Base-by-base conservation (phyloP, 2,329 filamentous ascomycete genomes). In the Colletotrichum siamense region DNA sequence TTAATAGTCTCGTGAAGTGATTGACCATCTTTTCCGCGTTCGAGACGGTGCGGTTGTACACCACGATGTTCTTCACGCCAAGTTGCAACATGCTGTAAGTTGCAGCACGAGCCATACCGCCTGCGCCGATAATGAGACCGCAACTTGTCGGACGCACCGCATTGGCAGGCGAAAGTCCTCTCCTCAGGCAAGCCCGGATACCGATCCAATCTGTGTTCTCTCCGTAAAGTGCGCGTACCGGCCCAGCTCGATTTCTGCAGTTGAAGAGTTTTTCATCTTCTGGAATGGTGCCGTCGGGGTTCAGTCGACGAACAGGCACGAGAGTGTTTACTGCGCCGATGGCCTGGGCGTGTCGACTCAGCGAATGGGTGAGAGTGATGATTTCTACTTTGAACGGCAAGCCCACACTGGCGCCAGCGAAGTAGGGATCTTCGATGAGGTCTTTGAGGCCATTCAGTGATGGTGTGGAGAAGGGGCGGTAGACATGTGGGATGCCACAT, bases 151-250 rank as follows among this genome's bases (percentile, higher is more conserved):
- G 86, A 5, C 91, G 88, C 0, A 94, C 89, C 3, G 91, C 91
- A 77, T 94, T 94, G 5, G 94, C 93, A 0, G 94, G 94, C 1
- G 94, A 95, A 3, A 96, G 86, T 3, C 94, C 94, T 36, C 94
- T 89, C 8, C 92, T 90, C 57, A 96, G 91, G 81, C 94, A 95
- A 5, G 93, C 94, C 69, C 93, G 88, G 57, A 96, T 94, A 7
- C 94, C 94, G 39, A 95, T 94, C 93, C 94, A 96, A 82, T 96
- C 94, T 0, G 94, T 96, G 76, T 96, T 96, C 75, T 96, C 94
- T 2, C 94, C 95, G 77, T 95, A 95, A 0, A 96, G 87, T 0
- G 92, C 93, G 77, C 91, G 90, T 8, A 95, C 91, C 0, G 92
- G 90, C 0, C 94, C 94, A 2, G 92, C 89, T 59, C 91, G 89